These are phyloP conservation scores for Erythrobasidium hasegawianum DNA, from an alignment of 1,284 basidiomycete genomes.

Conservation along the genomic window DNA sequence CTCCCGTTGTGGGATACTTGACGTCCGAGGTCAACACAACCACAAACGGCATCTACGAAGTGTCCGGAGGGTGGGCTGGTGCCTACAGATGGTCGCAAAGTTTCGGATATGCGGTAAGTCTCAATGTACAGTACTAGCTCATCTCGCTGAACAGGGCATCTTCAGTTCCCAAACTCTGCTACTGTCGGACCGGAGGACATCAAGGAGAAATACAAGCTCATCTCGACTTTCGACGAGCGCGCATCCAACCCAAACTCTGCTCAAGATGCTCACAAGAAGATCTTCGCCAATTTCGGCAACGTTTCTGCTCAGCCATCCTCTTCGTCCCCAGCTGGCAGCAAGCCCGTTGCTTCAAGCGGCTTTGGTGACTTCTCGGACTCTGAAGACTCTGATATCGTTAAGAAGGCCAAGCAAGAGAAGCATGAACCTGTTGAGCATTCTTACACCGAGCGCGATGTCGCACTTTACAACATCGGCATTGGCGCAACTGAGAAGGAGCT, in stretches of 20 bases:
- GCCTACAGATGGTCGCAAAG: constrained; percentile 91
- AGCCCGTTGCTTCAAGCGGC: constrained; percentile 49
- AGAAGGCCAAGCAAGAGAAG: constrained; percentile 69
- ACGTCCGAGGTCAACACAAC: constrained; percentile 74
- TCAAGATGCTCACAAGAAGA: constrained; percentile 49
- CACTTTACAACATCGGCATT: constrained; percentile 92
- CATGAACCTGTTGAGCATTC: constrained; percentile 61
- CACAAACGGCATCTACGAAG: constrained; percentile 78
- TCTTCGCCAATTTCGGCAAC: constrained; percentile 75
- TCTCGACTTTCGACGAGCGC: constrained; percentile 73
- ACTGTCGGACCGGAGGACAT: constrained; percentile 74
- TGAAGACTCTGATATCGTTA: constrained; percentile 80
- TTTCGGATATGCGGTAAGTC: constrained; percentile 58
- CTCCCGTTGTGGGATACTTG: constrained; percentile 85
- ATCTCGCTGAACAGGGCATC: constrained; percentile 26
- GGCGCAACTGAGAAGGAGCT: constrained; percentile 93
- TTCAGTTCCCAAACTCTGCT: constrained; percentile 70
- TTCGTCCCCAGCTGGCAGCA: constrained; percentile 44
- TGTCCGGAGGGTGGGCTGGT: constrained; percentile 87
- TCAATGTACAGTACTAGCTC: neutral
- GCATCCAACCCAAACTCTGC: constrained; percentile 33
- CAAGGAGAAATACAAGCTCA: constrained; percentile 68
- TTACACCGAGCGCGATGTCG: constrained; percentile 85
- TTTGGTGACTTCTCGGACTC: constrained; percentile 61
- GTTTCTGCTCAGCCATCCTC: constrained; percentile 18